Evolutionary conservation across 2,329 filamentous ascomycete genomes (phyloP).

Genomic region (Diaporthe caulivora): DNA sequence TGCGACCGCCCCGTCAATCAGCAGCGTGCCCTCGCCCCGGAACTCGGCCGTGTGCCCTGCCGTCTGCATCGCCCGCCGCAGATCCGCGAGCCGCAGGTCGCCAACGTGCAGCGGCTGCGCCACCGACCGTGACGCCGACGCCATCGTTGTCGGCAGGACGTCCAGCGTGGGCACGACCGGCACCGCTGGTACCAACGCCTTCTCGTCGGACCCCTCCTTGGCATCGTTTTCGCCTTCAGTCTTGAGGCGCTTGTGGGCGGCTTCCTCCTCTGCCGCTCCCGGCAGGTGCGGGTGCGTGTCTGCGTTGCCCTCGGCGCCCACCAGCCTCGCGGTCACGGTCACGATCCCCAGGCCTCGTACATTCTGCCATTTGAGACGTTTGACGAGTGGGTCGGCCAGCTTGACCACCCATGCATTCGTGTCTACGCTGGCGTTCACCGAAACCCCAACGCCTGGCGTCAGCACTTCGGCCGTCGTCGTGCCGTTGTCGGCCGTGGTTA

Average conservation of each 20-base stretch:
- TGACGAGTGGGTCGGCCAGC: slow-evolving; percentile 85
- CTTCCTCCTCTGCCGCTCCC: slow-evolving; percentile 59
- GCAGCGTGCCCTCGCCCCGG: slow-evolving; percentile 88
- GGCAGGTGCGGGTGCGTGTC: slow-evolving; percentile 43
- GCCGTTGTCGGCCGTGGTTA: slow-evolving; percentile 50
- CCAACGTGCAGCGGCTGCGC: slow-evolving; percentile 94
- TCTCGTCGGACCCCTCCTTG: slow-evolving; percentile 40
- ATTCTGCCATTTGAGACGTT: slow-evolving; percentile 93
- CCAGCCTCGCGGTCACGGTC: slow-evolving; percentile 83
- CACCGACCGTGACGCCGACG: slow-evolving; percentile 79
- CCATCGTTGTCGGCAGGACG: slow-evolving; percentile 69
- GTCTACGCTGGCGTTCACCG: slow-evolving; percentile 92
- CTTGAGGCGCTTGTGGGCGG: slow-evolving; percentile 64
- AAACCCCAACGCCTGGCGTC: slow-evolving; percentile 79
- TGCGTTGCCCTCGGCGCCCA: slow-evolving; percentile 57
- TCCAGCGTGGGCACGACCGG: slow-evolving; percentile 63
- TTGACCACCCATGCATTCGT: slow-evolving; percentile 98
- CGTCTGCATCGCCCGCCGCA: slow-evolving; percentile 85
- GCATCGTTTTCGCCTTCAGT: slow-evolving; percentile 49
- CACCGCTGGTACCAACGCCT: slow-evolving; percentile 37
- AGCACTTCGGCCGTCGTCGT: slow-evolving; percentile 77
- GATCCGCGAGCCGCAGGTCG: slow-evolving; percentile 88
- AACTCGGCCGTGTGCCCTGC: slow-evolving; percentile 92
- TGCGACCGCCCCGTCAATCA: slow-evolving; percentile 89
- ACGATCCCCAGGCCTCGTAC: slow-evolving; percentile 91